Conservation (phyloP, 1,139 yeast species). For the Casaregolazyma lundiana region DNA sequence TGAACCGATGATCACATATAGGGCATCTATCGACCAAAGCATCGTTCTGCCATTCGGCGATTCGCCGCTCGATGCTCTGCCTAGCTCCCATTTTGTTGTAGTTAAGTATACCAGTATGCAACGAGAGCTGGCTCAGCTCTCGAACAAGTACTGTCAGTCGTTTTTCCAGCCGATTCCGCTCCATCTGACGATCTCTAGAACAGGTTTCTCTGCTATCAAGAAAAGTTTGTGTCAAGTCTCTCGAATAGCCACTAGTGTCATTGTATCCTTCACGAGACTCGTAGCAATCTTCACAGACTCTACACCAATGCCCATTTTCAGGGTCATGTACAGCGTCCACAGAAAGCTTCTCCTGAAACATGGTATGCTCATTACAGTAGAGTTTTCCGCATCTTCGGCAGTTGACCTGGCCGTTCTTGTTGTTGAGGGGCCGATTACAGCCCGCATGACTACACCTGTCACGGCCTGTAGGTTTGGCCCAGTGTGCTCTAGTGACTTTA, state of each 20-base stretch:
- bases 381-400: slow-evolving; percentile 60
- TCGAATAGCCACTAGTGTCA: slow-evolving; percentile 36
- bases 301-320: slow-evolving; percentile 47
- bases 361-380: slow-evolving; percentile 63
- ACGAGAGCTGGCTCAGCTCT: slow-evolving; percentile 22
- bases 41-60: slow-evolving; percentile 73
- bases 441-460: slow-evolving; percentile 30
- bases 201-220: slow-evolving; percentile 37
- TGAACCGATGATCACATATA: slow-evolving; percentile 57
- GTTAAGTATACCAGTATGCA: slow-evolving; percentile 24
- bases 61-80: slow-evolving; percentile 43
- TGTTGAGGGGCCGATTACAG: slow-evolving; percentile 30
- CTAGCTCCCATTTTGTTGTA: slow-evolving; percentile 27
- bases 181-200: slow-evolving; percentile 41
- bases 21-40: slow-evolving; percentile 49
- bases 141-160: slow-evolving; percentile 50
- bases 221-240: slow-evolving; percentile 49
- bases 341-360: slow-evolving; percentile 45
- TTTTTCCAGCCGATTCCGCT: slow-evolving; percentile 56
- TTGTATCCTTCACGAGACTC: slow-evolving; percentile 50
- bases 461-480: slow-evolving; percentile 48
- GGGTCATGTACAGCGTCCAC: slow-evolving; percentile 45
- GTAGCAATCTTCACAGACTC: slow-evolving; percentile 66
- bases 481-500: slow-evolving; percentile 51
- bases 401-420: slow-evolving; percentile 31